These are phyloP conservation scores for Podaxis pistillaris DNA, from an alignment of 768 basidiomycete genomes.

Conservation along the genomic window DNA sequence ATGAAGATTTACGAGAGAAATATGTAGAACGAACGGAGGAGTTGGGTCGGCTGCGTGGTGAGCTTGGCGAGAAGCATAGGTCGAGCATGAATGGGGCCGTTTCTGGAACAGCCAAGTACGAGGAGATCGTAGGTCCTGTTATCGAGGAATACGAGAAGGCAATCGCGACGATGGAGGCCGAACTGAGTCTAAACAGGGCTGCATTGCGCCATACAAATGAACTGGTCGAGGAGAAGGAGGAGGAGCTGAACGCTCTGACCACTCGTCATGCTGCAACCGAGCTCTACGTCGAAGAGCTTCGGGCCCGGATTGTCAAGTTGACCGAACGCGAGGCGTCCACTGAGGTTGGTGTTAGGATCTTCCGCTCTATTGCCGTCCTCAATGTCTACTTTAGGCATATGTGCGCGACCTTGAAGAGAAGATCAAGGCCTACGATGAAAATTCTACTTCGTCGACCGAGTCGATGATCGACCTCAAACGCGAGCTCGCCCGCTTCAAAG, in stretches of 20 bases:
- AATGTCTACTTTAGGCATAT: constrained; percentile 61
- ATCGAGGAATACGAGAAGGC: constrained; percentile 99
- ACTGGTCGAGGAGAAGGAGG: constrained; percentile 89
- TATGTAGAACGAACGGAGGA: constrained; percentile 90
- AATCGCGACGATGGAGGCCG: constrained; percentile 91
- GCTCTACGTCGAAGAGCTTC: constrained; percentile 84
- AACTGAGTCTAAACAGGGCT: constrained; percentile 82
- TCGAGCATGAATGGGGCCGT: constrained; percentile 55
- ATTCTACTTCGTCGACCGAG: constrained; percentile 69
- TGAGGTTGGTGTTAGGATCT: constrained; percentile 56
- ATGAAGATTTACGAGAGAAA: constrained; percentile 79
- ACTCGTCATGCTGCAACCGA: constrained; percentile 78
- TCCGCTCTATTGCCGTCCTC: constrained; percentile 15
- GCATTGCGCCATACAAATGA: constrained; percentile 91
- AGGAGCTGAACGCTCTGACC: constrained; percentile 62
- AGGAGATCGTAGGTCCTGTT: constrained; percentile 94
- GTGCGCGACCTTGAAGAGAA: constrained; percentile 92
- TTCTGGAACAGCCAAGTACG: constrained; percentile 75
- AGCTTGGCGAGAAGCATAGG: constrained; percentile 75
- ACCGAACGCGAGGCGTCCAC: constrained; percentile 87
- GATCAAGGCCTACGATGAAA: constrained; percentile 83
- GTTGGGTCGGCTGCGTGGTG: constrained; percentile 74
- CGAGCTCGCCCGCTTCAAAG: constrained; percentile 77
- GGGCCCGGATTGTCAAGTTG: constrained; percentile 75
- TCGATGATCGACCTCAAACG: constrained; percentile 81